These are phyloP conservation scores for Macrophomina tecta DNA, from an alignment of 2,329 filamentous ascomycete genomes.

Conservation along the genomic window DNA sequence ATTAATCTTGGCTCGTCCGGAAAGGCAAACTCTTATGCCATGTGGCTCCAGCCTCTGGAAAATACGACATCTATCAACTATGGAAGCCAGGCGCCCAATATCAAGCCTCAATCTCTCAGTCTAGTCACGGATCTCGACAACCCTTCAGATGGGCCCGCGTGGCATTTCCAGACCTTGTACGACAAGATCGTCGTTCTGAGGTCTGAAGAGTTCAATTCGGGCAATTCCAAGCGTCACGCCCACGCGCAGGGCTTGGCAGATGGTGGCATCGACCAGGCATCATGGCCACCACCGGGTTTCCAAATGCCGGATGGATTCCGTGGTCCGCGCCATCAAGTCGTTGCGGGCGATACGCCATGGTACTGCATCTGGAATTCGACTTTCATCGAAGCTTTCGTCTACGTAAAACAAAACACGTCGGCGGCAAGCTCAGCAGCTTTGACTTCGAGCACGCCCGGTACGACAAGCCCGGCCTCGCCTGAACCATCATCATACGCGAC, in stretches of 20 bases:
- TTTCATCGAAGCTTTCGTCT: constrained; percentile 70
- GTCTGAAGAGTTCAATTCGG: constrained; percentile 44
- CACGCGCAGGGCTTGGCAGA: background rate
- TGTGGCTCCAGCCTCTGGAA: constrained; percentile 36
- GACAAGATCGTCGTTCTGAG: constrained; percentile 68
- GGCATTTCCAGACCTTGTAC: constrained; percentile 67
- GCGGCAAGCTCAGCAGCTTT: constrained; percentile 37
- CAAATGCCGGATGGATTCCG: constrained; percentile 29
- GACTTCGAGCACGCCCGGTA: constrained; percentile 30
- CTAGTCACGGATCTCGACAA: constrained; percentile 65
- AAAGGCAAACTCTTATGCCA: constrained; percentile 16
- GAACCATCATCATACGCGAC: constrained; percentile 11
- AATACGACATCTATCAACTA: constrained; percentile 58
- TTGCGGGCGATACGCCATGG: constrained; percentile 68
- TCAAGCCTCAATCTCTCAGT: constrained; percentile 56
- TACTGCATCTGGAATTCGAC: constrained; percentile 74
- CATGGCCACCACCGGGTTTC: background rate
- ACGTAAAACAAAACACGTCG: constrained; percentile 60
- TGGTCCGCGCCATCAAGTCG: constrained; percentile 49
- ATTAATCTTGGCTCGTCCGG: constrained; percentile 11
- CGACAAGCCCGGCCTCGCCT: constrained; percentile 32
- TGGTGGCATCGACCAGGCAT: background rate
- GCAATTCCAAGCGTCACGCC: constrained; percentile 29
- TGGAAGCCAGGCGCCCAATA: constrained; percentile 65
- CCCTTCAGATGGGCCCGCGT: constrained; percentile 63